Evolutionary conservation across 129 eudicot genomes (phyloP), one percentile per base, ranked within the genome.

Genomic region (Tagetes patula): DNA sequence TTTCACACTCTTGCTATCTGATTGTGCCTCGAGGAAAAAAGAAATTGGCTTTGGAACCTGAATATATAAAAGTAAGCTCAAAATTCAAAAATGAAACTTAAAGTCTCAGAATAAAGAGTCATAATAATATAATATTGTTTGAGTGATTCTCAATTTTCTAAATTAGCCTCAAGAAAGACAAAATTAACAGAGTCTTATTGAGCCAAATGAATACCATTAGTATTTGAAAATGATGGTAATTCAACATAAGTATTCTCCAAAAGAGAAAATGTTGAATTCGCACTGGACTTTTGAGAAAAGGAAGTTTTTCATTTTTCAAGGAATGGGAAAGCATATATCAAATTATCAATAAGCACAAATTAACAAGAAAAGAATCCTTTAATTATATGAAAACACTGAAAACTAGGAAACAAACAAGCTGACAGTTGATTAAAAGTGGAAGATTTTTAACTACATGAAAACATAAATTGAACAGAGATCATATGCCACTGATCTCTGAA

Each of bases 11-110:
- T 91, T 95, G 58, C 80, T 89, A 79, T 95, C 97, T 39, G 77
- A 69, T 63, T 76, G 83, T 69, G 97, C 91, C 77, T 88, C 90
- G 62, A 82, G 54, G 66, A 95, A 85, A 78, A 86, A 95, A 58
- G 78, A 77, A 64, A 95, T 84, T 37, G 97, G 95, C 82, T 95
- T 95, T 64, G 99, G 97, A 47, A 95, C 99, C 99, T 90, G 83
- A 53, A 65, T 65, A 81, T 46, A 77, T 54, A 76, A 50, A 69
- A 69, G 70, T 56, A 47, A 71, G 11, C 38, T 71, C 48, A 61
- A 46, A 70, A 73, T 31, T 71, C 48, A 61, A 46, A 70, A 73
- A 48, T 45, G 67, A 42, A 50, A 58, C 39, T 1, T 63, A 4
- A 64, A 5, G 30, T 60, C 66, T 39, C 31, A n/a, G 32, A 38